Conservation (phyloP, 2,329 filamentous ascomycete genomes). For the Pestalotiopsis sp. region DNA sequence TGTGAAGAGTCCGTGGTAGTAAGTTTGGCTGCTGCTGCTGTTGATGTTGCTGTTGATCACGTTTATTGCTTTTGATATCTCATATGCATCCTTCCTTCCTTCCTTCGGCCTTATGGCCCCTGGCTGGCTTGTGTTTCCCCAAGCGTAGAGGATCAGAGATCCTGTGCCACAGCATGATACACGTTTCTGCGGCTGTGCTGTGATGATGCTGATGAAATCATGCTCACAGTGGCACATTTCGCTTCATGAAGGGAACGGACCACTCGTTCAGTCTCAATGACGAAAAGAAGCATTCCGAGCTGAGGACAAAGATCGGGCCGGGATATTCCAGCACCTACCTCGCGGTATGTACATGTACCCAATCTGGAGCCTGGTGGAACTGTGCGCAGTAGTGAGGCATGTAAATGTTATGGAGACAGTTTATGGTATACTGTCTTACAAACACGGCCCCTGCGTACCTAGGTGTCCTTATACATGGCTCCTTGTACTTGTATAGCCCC, state of each 20-base stretch:
- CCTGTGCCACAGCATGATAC: neutral
- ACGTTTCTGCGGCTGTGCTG: neutral
- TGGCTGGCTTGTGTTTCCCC: neutral
- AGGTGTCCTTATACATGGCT: too few species aligned
- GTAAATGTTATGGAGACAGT: neutral
- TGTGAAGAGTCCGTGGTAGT: conserved; percentile 6
- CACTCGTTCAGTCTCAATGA: conserved; percentile 16
- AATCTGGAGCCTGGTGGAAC: conserved; percentile 28
- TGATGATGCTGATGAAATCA: neutral
- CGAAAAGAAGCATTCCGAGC: conserved; percentile 11
- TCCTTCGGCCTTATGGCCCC: neutral
- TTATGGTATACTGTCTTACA: too few species aligned
- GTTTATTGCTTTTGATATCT: neutral
- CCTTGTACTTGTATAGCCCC: too few species aligned
- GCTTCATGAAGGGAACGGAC: conserved; percentile 10
- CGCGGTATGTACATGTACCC: conserved; percentile 14
- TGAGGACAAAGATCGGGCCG: conserved; percentile 18
- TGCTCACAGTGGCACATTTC: conserved; percentile 4
- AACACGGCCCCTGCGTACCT: too few species aligned
- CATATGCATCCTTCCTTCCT: neutral
- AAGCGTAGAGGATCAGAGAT: neutral
- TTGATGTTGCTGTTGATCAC: neutral
- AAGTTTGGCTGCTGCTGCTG: neutral
- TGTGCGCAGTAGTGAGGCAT: conserved; percentile 18
- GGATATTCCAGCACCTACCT: conserved; percentile 17